These are phyloP conservation scores for Pichia sp. DNA, from an alignment of 1,139 yeast genomes.

Conservation along the genomic window DNA sequence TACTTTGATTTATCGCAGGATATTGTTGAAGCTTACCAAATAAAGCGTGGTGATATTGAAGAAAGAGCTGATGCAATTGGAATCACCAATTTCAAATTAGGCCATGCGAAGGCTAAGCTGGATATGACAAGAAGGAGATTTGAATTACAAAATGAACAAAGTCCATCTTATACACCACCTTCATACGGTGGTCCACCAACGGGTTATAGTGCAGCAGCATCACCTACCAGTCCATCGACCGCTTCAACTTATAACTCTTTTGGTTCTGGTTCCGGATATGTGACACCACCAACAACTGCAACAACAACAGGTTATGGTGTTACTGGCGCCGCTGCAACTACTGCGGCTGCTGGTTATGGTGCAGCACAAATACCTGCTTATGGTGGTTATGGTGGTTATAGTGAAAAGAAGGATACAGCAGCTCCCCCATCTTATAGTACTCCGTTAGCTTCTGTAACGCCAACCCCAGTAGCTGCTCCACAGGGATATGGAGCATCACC, in stretches of 20 bases:
- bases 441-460: constrained; percentile 6
- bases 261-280: constrained; percentile 5
- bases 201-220: constrained; percentile 7
- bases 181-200: constrained; percentile 15
- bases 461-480: constrained; percentile 17
- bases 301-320: constrained; percentile 12
- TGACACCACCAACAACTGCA: constrained; percentile 13
- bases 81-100: constrained; percentile 81
- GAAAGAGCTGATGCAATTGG: constrained; percentile 83
- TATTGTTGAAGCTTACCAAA: constrained; percentile 68
- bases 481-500: constrained; percentile 4
- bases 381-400: constrained; percentile 5
- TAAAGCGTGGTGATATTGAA: constrained; percentile 85
- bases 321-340: constrained; percentile 3
- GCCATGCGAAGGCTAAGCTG: constrained; percentile 77
- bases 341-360: not conserved
- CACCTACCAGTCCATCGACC: not conserved
- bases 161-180: constrained; percentile 8
- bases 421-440: constrained; percentile 3
- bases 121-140: constrained; percentile 77
- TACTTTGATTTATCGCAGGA: constrained; percentile 84
- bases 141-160: constrained; percentile 36
- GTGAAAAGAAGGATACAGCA: constrained; percentile 12
- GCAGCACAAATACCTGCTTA: constrained; percentile 15
- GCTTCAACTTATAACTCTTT: constrained; percentile 11